Evolutionary conservation across 2,329 filamentous ascomycete genomes (phyloP), one percentile per base, ranked within the genome.

Genomic region (Pleoardoris graminearum): DNA sequence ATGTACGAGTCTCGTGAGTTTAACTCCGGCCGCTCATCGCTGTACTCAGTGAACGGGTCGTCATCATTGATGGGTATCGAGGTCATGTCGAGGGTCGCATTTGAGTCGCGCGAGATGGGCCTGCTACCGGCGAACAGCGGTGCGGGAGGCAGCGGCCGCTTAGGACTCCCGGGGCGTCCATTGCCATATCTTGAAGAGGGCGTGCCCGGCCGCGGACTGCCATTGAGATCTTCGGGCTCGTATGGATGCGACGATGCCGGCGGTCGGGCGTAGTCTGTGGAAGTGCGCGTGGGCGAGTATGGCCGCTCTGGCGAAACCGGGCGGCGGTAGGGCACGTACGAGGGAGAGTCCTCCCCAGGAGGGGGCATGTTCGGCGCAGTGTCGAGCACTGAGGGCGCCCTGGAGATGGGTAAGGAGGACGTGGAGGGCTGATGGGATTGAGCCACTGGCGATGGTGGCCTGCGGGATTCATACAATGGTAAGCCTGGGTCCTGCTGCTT

Each of bases 131-230:
- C 83, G 68, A 96, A 97, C 7, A 96, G 79, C 3, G 94, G 94
- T 25, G 91, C 90, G 0, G 91, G 91, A 2, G 94, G 94, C 27
- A 97, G 79, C 3, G 93, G 93, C 50, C 93, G 83, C 61, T 91
- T 85, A 10, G 92, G 90, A 68, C 91, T 95, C 3, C 91, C 89
- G 12, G 92, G 90, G 66, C 91, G 58, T 29, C 65, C 67, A 17
- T 91, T 89, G 17, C 91, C 89, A 71, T 97, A 97, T 70, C 86
- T 83, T 2, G 91, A 93, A 0, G 91, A 91, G 1, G 93, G 91
- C 0, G 93, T 97, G 4, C 93, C 93, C 1, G 94, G 93, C 53
- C 94, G 80, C 6, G 94, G 92, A 56, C 85, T 92, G 43, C 94
- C 94, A 66, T 97, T 93, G 53, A 97, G 76, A 63, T 97, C 92